These are phyloP conservation scores for Neopestalotiopsis sp. DNA, from an alignment of 2,329 filamentous ascomycete species.

Conservation along the genomic window DNA sequence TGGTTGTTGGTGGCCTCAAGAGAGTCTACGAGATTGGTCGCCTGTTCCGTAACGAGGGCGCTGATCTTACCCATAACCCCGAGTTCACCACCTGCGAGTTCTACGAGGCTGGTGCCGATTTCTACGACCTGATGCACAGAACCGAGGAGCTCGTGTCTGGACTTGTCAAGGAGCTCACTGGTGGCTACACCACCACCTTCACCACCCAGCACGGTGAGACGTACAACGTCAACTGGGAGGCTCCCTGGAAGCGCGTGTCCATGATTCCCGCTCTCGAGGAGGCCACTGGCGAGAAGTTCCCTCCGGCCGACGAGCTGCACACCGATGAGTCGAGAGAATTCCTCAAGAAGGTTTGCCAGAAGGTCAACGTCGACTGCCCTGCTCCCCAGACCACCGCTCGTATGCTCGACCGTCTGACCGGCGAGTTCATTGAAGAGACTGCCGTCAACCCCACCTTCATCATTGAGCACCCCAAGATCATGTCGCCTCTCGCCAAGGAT, in stretches of 20 bases:
- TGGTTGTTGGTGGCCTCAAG: slow-evolving; percentile 91
- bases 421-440: slow-evolving; percentile 84
- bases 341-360: slow-evolving; percentile 66
- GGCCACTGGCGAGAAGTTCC: slow-evolving; percentile 91
- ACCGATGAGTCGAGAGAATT: slow-evolving; percentile 89
- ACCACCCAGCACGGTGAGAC: slow-evolving; percentile 85
- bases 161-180: slow-evolving; percentile 87
- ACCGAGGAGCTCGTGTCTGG: slow-evolving; percentile 93
- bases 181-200: slow-evolving; percentile 84
- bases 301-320: slow-evolving; percentile 85
- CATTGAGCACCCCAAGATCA: slow-evolving; percentile 73
- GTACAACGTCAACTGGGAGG: slow-evolving; percentile 94
- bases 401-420: slow-evolving; percentile 94
- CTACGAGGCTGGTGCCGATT: slow-evolving; percentile 91
- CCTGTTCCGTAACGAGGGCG: slow-evolving; percentile 93
- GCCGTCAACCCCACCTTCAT: slow-evolving; percentile 89
- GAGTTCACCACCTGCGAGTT: slow-evolving; percentile 99
- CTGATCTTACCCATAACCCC: slow-evolving; percentile 94
- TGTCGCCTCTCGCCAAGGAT: slow-evolving; percentile 97
- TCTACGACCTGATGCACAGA: slow-evolving; percentile 87
- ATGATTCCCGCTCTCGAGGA: slow-evolving; percentile 96
- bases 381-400: slow-evolving; percentile 91
- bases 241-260: slow-evolving; percentile 89
- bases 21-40: slow-evolving; percentile 95
- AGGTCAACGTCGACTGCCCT: slow-evolving; percentile 88